Evolutionary conservation across 1,284 basidiomycete species (phyloP), one percentile per base, ranked within the genome.

Genomic region (Inonotus hispidus): DNA sequence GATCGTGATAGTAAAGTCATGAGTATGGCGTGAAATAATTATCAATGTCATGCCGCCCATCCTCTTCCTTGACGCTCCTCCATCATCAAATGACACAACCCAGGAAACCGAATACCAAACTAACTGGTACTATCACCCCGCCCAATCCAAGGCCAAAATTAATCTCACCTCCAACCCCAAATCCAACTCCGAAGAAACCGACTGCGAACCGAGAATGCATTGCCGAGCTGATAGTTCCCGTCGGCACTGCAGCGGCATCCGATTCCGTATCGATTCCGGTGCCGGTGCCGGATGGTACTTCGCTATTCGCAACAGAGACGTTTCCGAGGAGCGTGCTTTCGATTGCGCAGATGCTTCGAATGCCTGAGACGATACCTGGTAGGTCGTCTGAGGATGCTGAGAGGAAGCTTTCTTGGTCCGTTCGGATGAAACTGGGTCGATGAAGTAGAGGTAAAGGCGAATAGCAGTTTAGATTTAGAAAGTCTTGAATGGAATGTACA

Each of bases 321-420:
- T 79, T 78, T 14, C 82, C 82, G 1, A 85, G 68, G 2, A 86
- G 68, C 1, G 80, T 74, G 66, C 79, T 82, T 61, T 75, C 73
- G 11, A 85, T 50, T 0, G 75, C 79, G 66, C 84, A 88, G 37
- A 84, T 74, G 43, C 75, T 71, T 47, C 78, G 75, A 68, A 86
- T 78, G 21, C 79, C 82, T 16, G 70, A 70, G 13, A 86, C 69
- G 41, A 85, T 72, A 6, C 70, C 68, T 1, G 81, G 79, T 2
- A 83, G 73, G 63, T 82, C 69, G 4, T 76, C 74, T 47, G 58
- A 54, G 14, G 41, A 37, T 11, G 55, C 67, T 53, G 74, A 72
- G n/a, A 85, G 72, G 45, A 82, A 75, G 39, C 76, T 71, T 2
- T 80, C 77, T 68, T 87, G 85, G 61, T 82, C 82, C 0, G 84